phyloP scores from a whole-genome alignment of 1,284 basidiomycete species.

The Microbotryum scabiosae region DNA sequence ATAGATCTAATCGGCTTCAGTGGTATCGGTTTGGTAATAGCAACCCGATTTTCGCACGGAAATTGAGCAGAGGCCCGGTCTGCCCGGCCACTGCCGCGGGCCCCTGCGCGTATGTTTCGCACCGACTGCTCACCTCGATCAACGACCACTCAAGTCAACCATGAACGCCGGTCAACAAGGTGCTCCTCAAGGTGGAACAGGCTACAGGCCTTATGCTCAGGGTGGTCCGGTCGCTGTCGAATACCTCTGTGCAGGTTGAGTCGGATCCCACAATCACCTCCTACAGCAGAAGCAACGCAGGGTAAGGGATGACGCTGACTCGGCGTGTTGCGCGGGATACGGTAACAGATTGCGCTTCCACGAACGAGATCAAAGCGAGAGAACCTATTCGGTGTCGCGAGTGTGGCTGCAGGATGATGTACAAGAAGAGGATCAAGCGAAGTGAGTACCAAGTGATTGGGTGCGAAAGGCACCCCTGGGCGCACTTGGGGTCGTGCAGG shows the following conservation, averaged over 20 bases:
- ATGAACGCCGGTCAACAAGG: too few species aligned
- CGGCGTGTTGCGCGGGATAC: background rate
- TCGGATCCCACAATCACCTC: constrained; percentile 18
- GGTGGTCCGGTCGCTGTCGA: constrained; percentile 47
- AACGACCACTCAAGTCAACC: too few species aligned
- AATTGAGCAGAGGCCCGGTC: too few species aligned
- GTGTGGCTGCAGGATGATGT: constrained; percentile 98
- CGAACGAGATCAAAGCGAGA: constrained; percentile 84
- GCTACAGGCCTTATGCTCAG: background rate
- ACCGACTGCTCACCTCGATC: too few species aligned
- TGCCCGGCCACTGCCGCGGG: too few species aligned
- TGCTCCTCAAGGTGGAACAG: background rate
- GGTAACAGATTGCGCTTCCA: constrained; percentile 74
- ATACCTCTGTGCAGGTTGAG: constrained; percentile 82
- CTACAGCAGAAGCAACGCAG: constrained; percentile 1
- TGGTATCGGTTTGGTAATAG: too few species aligned
- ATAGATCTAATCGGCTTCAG: too few species aligned
- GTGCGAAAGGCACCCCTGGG: too few species aligned
- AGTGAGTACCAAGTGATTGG: constrained; percentile 54
- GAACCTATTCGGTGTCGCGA: constrained; percentile 95
- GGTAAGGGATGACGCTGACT: background rate
- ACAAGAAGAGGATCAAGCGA: constrained; percentile 91
- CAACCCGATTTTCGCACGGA: too few species aligned
- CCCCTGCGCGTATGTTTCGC: too few species aligned
- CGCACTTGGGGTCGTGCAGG: too few species aligned